Evolutionary conservation across 257 asterid genomes (phyloP).

Genomic region (Salvia miltiorrhiza): DNA sequence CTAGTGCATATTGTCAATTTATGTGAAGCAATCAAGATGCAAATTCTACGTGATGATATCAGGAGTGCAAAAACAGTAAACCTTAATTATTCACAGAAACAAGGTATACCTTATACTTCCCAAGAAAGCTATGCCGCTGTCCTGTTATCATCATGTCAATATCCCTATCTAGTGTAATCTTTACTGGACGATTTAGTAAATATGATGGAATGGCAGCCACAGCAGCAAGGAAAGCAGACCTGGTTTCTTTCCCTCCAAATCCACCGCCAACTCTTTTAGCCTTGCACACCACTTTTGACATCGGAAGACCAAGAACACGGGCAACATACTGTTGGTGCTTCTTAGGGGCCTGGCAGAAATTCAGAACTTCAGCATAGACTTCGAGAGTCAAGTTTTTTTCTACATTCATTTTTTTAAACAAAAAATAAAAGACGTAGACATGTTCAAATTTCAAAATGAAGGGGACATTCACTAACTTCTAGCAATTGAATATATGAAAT

Average conservation of each 20-base stretch:
- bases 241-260: conserved; percentile 97
- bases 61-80: neutral
- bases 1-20: neutral
- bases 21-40: neutral
- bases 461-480: neutral
- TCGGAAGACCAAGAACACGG: conserved; percentile 86
- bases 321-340: conserved; percentile 91
- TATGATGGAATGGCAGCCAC: conserved; percentile 87
- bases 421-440: neutral
- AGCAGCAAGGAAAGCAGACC: conserved; percentile 81
- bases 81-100: neutral
- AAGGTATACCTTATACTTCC: conserved; percentile 74
- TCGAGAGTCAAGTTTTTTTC: neutral
- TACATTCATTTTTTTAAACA: neutral
- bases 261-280: conserved; percentile 98
- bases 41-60: neutral
- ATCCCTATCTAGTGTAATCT: conserved; percentile 82
- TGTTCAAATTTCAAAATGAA: too few species aligned
- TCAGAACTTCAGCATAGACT: conserved; percentile 7
- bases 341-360: conserved; percentile 63
- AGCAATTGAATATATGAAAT: neutral
- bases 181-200: conserved; percentile 81
- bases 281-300: conserved; percentile 98
- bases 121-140: conserved; percentile 93
- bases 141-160: conserved; percentile 91